Conservation (phyloP, 2,329 filamentous ascomycete species). For the Pestalotiopsis sp. region DNA sequence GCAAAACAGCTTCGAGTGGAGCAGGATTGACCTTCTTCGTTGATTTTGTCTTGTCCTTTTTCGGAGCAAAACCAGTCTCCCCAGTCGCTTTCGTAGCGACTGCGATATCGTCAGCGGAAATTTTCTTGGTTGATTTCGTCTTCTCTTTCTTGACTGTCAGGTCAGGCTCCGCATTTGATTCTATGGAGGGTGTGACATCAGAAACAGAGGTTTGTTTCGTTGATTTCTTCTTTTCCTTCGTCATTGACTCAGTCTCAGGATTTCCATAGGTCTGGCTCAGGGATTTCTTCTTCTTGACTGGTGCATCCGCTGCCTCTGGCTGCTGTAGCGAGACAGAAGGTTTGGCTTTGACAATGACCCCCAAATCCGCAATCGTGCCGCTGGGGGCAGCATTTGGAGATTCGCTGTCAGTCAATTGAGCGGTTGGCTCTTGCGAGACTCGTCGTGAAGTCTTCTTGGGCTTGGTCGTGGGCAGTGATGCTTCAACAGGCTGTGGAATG, state of each 20-base stretch:
- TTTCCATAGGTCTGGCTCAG: background rate
- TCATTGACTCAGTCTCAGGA: background rate
- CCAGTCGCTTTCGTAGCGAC: too few relatives aligned
- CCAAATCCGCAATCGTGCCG: background rate
- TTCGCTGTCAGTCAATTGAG: background rate
- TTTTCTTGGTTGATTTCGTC: too few relatives aligned
- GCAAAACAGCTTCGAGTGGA: too few relatives aligned
- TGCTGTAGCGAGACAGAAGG: background rate
- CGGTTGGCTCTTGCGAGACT: background rate
- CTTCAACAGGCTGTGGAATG: background rate
- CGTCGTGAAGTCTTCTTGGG: background rate
- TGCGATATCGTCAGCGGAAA: too few relatives aligned
- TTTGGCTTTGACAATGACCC: background rate
- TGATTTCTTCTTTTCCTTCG: background rate
- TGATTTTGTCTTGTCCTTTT: background rate
- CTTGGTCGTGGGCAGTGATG: background rate
- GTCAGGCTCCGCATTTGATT: too few relatives aligned
- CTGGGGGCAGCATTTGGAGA: background rate
- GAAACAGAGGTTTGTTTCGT: background rate
- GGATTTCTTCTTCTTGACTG: background rate
- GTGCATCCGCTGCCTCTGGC: background rate
- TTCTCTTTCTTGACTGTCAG: too few relatives aligned
- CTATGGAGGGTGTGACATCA: too few relatives aligned
- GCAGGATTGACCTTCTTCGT: background rate
- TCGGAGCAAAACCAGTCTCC: background rate